Base-by-base conservation (phyloP, 352 stramenopile genomes). In the Aphanomyces astaci region DNA sequence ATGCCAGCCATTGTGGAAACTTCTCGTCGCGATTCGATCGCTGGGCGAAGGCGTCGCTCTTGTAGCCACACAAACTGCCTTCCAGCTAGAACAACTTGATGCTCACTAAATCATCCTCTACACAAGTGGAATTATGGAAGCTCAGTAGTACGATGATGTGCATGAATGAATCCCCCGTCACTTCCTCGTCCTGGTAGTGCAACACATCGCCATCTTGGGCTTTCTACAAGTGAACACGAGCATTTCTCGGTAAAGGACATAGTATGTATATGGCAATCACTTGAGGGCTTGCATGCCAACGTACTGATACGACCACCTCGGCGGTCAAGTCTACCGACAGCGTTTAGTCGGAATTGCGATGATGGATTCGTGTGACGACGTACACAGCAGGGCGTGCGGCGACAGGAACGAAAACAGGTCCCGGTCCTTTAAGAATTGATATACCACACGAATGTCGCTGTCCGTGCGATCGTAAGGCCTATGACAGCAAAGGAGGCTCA, bases 21-120 rank as follows among this genome's bases (percentile, higher is more conserved):
- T 17, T 72, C 30, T 87, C 76, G 4, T 55, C 31, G 19, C 15
- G 28, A 51, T 76, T 78, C 17, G 55, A 43, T 1, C 82, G 78
- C 49, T 88, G 76, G 9, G 68, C 75, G 67, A 89, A 90, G 1
- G 65, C 39, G 53, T 87, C 85, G 72, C 83, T 90, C 30, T 82
- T 75, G 63, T 89, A 89, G 4, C 82, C 82, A 48, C 82, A 90
- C 9, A 90, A 64, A 19, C 80, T 89, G 1, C 80, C 82, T 69
- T 90, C 78, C 33, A 90, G 66, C 82, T 90, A 22, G 2, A 90
- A 62, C 17, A 77, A 77, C 1, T 77, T n/a, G n/a, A n/a, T n/a
- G n/a, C n/a, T 80, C 15, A 66, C 75, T 3, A 77, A 78, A 17
- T 79, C 65, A 2, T 73, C 65, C 0, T 67, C 70, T n/a, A 87